Evolutionary conservation across 306 rosid species (phyloP), one percentile per base, ranked within the genome.

Genomic region (Luffa acutangula): DNA sequence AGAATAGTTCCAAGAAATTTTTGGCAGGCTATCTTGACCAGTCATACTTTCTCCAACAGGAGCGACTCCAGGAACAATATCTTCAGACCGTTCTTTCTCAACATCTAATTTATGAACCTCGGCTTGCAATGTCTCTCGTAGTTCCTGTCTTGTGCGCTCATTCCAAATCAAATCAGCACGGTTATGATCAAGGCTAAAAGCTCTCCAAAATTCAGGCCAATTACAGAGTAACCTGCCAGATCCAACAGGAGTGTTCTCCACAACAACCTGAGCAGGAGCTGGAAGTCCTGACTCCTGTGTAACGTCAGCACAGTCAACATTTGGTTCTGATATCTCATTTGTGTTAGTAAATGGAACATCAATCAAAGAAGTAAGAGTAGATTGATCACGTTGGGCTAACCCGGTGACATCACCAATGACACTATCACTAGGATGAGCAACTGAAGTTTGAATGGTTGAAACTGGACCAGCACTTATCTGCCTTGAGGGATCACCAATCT

Each of bases 101-200:
- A 93, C 92, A 88, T 96, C 99, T 75, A 96, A 87, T 83, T 91
- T 91, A 89, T 96, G 99, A 87, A 93, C 97, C 90, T 96, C 99
- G 57, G 99, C 96, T 82, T 88, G 93, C 92, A 96, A 86, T 53
- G 96, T 87, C 81, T 91, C 99, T 85, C 98, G 90, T 87, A 96
- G 80, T 85, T 96, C 99, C 85, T 96, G 99, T 88, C 99, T 87
- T 57, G 98, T 90, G 74, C 97, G 99, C 88, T 96, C 99, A 83
- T 96, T 96, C 99, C 99, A 96, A 76, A 96, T 93, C 92, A 96
- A 86, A 89, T 96, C 99, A 46, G 99, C 99, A 78, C 99, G 97
- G 89, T 93, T 96, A 88, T 96, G 99, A 85, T 96, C 99, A 70
- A 96, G 93, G 85, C 93, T 90, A 87, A 96, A 96, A 62, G 98